These are phyloP conservation scores for Syzygium malaccense DNA, from an alignment of 441 rosid genomes.

Conservation along the genomic window DNA sequence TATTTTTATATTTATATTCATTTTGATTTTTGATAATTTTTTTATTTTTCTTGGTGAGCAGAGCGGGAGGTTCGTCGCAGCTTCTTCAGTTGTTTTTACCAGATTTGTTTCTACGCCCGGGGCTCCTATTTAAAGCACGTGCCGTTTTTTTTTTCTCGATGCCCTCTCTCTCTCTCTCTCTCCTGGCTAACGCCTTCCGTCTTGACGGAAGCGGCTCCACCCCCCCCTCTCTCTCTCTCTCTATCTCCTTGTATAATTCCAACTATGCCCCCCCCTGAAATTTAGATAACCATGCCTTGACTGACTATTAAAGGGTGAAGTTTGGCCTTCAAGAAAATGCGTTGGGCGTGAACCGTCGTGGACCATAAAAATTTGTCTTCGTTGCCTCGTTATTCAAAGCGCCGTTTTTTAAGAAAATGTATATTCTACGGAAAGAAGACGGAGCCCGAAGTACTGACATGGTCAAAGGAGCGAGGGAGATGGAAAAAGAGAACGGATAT, in stretches of 20 bases:
- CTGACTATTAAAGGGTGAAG: not conserved
- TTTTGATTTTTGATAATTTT: not conserved
- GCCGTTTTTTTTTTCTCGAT: not conserved
- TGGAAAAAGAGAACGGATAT: no score
- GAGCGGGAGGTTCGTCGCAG: not conserved
- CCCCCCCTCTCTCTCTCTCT: not conserved
- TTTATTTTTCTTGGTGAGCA: not conserved
- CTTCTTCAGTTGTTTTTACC: not conserved
- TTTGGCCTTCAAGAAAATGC: no score
- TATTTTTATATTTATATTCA: not conserved
- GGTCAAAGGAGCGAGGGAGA: no score
- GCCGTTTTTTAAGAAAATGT: no score
- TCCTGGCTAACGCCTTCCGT: not conserved
- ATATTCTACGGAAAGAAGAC: no score
- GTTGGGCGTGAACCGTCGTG: no score
- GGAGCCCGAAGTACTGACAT: no score
- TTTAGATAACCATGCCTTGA: not conserved
- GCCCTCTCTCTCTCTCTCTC: not conserved
- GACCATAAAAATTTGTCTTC: no score
- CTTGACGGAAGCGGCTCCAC: not conserved
- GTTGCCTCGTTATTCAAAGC: no score
- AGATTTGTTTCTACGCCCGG: not conserved
- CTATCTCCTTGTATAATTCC: not conserved
- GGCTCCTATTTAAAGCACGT: not conserved
- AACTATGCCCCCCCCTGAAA: not conserved